Base-by-base conservation (phyloP, 2,329 filamentous ascomycete species). In the Aschersonia sp. region DNA sequence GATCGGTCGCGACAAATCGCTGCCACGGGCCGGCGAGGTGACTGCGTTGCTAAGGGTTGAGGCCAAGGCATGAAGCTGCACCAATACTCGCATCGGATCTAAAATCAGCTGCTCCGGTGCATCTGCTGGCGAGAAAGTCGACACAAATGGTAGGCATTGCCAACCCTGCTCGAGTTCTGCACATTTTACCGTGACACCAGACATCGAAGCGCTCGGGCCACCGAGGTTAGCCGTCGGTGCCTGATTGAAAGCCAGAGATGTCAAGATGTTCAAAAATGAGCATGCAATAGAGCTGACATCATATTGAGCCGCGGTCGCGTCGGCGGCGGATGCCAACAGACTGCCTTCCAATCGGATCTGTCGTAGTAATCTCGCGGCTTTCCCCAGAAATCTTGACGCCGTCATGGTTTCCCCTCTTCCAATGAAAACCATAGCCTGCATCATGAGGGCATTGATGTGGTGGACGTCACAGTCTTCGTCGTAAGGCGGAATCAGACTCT, bases 331-430 rank as follows among this genome's bases (percentile, higher is more conserved):
- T 57, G 49, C 29, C 12, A 12, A 37, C 35, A 37, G 8, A 12
- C 12, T 37, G 8, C 12, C 35, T 37, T 37, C 8, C 8, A 8
- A 37, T 8, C 35, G 35, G 12, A 37, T 9, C 35, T 65, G 62
- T 5, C 68, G 55, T 9, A 69, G 66, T 5, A 65, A 52, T 5
- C 52, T 72, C 55, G 78, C 73, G n/a, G 81, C 82, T 50, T 75
- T 69, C 1, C 81, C 82, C 22, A 84, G 68, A 1, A 83, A 60
- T 4, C 83, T 58, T 72, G 83, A 85, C 1, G 83, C 81, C 2
- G 73, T 63, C 11, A 68, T 68, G 35, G 70, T 68, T n/a, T 75
- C 69, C 14, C 72, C 69, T 45, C 72, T 71, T 0, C 74, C 75
- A n/a, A 87, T 63, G 42, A 82, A 78, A 29, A 83, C 65, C 4